Evolutionary conservation across 2,329 filamentous ascomycete species (phyloP), one percentile per base, ranked within the genome.

Genomic region (Alternaria ethzedia): DNA sequence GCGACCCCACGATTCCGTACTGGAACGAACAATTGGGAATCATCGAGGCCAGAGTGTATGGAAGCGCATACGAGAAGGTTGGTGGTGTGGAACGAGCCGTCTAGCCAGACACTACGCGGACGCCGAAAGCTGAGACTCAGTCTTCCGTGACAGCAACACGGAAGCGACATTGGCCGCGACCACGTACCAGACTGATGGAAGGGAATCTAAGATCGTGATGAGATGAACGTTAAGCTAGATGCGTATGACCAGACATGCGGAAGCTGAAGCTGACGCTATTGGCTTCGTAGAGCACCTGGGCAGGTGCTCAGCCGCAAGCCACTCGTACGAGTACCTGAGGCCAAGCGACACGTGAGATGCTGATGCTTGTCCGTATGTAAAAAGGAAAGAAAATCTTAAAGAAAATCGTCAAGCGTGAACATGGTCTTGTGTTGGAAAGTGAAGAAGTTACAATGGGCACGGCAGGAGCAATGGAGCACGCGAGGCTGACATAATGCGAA

Each of bases 401-500:
- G 23, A 17, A 6, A 4, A 36, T 28, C 12, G 28, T 36, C 12
- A 44, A 25, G 21, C 20, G 12, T 13, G 6, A 10, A 9, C 15
- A 13, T 46, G 51, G 44, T 49, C 32, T 17, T 50, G 57, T 12
- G 28, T 20, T n/a, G 13, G 3, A 15, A 9, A n/a, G n/a, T 10
- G 15, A 41, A n/a, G 17, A 13, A 8, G 5, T 25, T 30, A 1
- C 28, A 28, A 23, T n/a, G 12, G 6, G 30, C 30, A 32, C 8
- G 30, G 30, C 36, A 41, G 36, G 41, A 28, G 45, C 28, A 7
- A 28, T 23, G 23, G 8, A 17, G 20, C 54, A 56, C 43, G 26
- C n/a, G 23, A 23, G 46, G 57, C 57, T 59, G 57, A 59, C 57
- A 57, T 57, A 57, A 61, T 49, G 59, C 13, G 32, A 44, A 10